Base-by-base conservation (phyloP, 805 yeast species). In the Spathaspora sp. region DNA sequence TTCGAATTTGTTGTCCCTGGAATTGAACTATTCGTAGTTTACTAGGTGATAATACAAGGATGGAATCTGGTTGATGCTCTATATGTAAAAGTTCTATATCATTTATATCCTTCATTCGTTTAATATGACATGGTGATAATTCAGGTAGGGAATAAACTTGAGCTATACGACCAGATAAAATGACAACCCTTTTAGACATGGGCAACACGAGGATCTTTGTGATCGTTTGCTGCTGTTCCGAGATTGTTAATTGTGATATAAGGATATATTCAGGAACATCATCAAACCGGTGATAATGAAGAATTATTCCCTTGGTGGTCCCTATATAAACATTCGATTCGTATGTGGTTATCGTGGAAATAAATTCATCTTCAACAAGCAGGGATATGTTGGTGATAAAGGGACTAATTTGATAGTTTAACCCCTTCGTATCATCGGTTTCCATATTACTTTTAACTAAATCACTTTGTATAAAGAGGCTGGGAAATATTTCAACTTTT, bases 241-340 rank as follows among this genome's bases (percentile, higher is more conserved):
- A 47, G 47, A 12, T 58, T 20, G 55, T 53, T n/a, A 63, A 44
- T 32, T 61, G 60, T 19, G 66, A 57, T 10, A 70, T 66, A 17
- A 65, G 55, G 38, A 70, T 65, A 53, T 64, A 73, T 19, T 60
- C 67, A 26, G 66, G 62, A 17, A 70, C 71, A 57, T 73, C 77
- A 42, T 72, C 76, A 49, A 74, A 73, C 11, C 64, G 61, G 54
- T 70, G 69, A 50, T 66, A 68, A 53, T 74, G 78, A 23, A 70
- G 63, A n/a, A 74, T 52, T 16, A 61, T 64, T 9, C 77, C 76
- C 1, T 20, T 23, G n/a, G 64, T 54, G 1, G 76, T 70, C 5
- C 78, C 77, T 28, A 73, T 50, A 52, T 73, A 74, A 2, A 74
- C 52, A 46, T 73, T 73, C 26, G 26, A 50, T 14, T 61, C 59